Evolutionary conservation across 2,329 filamentous ascomycete genomes (phyloP), one percentile per base, ranked within the genome.

Genomic region (Colletotrichum paranaense): DNA sequence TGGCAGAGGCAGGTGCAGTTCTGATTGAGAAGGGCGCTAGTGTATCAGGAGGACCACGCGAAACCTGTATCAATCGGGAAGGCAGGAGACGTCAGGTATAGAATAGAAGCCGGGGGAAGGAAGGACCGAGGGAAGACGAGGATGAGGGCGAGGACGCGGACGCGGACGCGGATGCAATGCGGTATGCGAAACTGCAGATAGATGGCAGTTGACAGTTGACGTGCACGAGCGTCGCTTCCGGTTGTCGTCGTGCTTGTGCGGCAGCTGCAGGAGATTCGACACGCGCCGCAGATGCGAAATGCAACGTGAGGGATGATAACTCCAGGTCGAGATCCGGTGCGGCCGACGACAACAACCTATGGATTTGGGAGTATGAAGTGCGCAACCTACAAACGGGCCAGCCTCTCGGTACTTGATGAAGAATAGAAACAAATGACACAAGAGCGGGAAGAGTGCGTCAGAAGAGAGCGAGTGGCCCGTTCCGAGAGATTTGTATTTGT

Each of bases 241-340:
- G 49, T 49, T 56, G 64, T 38, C 22, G 32, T 42, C 53, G 65
- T 72, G 28, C 49, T 49, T 65, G 24, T 70, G 60, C n/a, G 30
- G 70, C 67, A 73, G 67, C 28, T 60, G 55, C 56, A 65, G 42
- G 55, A 49, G 67, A 60, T 65, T 58, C 38, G 42, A 30, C 66
- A 52, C n/a, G 46, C 60, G n/a, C 12, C 60, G 42, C 60, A 63
- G 60, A 52, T 63, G 46, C 28, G 28, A 30, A 63, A 63, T 63
- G 60, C 42, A 63, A 35, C 46, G 60, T 63, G 46, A 63, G 30
- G 46, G 49, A 53, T 35, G 60, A n/a, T 6, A 53, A 53, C n/a
- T 22, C 26, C 26, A 53, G 60, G 28, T 63, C n/a, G 28, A 52
- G 60, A 16, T 26, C 28, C n/a, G n/a, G 28, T 22, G 46, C 60